These are phyloP conservation scores for Neoarthrinium moseri DNA, from an alignment of 2,329 filamentous ascomycete species.

Conservation along the genomic window DNA sequence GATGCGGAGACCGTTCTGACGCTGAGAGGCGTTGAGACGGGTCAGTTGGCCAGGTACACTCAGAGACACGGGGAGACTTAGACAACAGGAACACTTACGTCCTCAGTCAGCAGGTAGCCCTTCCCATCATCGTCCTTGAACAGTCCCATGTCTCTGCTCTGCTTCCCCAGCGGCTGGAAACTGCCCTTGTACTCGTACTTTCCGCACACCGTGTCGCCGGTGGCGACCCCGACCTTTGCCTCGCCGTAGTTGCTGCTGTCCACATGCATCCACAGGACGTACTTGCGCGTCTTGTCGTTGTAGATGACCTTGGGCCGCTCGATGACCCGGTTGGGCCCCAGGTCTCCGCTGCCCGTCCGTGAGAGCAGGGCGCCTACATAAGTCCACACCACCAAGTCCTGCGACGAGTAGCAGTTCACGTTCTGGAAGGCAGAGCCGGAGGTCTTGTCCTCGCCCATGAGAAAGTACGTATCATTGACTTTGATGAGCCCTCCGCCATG, in stretches of 20 bases:
- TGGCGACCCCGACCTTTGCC: conserved; percentile 64
- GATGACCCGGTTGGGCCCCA: conserved; percentile 60
- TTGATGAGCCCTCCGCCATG: conserved; percentile 55
- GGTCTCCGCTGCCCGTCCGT: conserved; percentile 42
- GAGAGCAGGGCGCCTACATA: conserved; percentile 59
- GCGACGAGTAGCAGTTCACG: conserved; percentile 66
- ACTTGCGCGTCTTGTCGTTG: conserved; percentile 60
- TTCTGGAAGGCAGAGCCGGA: conserved; percentile 59
- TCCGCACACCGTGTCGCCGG: conserved; percentile 44
- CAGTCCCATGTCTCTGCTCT: conserved; percentile 57
- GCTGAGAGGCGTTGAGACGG: conserved; percentile 30
- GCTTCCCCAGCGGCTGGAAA: conserved; percentile 43
- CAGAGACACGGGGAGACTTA: not conserved
- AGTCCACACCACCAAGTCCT: conserved; percentile 62
- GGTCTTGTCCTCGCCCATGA: conserved; percentile 69
- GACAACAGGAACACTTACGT: not conserved
- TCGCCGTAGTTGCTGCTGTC: conserved; percentile 60
- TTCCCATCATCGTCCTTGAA: conserved; percentile 30
- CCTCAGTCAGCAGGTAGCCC: not conserved
- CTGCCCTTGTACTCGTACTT: conserved; percentile 24
- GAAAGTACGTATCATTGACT: conserved; percentile 58
- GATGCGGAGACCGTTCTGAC: conserved; percentile 56
- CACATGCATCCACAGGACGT: conserved; percentile 70
- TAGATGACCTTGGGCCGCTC: conserved; percentile 69
- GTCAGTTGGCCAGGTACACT: not conserved